A percentile compares a stretch with the other conserved stretches of the same genome.
Conservation (phyloP, 495 filamentous ascomycete genomes). For the Daldinia loculata region DNA sequence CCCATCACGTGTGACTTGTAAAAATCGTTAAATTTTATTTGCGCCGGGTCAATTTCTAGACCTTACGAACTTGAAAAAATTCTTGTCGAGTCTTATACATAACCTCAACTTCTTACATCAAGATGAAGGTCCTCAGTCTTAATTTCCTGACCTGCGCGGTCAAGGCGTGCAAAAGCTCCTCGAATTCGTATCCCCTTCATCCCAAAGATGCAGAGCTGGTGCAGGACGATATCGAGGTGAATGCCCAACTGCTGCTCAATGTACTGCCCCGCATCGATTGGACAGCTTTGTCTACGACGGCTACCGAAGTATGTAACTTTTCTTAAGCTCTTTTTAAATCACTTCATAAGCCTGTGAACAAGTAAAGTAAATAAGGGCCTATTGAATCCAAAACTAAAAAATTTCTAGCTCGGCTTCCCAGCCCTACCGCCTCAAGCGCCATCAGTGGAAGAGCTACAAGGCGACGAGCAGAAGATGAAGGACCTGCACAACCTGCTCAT, state of each 20-base stretch:
- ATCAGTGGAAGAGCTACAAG: slow-evolving; percentile 65
- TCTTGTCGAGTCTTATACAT: slow-evolving; percentile 1
- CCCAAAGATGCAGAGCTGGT: slow-evolving; percentile 90
- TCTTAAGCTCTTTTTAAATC: not conserved
- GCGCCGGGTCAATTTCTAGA: slow-evolving; percentile 13
- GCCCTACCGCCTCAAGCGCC: slow-evolving; percentile 69
- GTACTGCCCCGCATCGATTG: slow-evolving; percentile 90
- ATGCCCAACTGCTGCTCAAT: slow-evolving; percentile 79
- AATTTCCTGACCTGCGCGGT: slow-evolving; percentile 98
- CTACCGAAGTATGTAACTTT: slow-evolving; percentile 73
- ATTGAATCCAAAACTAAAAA: not conserved
- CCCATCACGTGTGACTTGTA: slow-evolving; percentile 38
- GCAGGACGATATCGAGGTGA: slow-evolving; percentile 79
- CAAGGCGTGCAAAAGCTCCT: slow-evolving; percentile 84
- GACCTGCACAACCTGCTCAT: slow-evolving; percentile 85
- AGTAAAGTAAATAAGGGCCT: not conserved
- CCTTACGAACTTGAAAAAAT: slow-evolving; percentile 15
- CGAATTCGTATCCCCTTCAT: slow-evolving; percentile 85
- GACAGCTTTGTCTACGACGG: slow-evolving; percentile 75
- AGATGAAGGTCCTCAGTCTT: slow-evolving; percentile 95
- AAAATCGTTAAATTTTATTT: slow-evolving; percentile 22
- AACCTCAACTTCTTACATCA: slow-evolving; percentile 30
- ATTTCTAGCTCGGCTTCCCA: slow-evolving; percentile 75
- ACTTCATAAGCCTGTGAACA: too few species aligned
- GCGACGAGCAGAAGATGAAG: slow-evolving; percentile 70